phyloP scores from a whole-genome alignment of 192 early-diverging fungal genomes.

The Backusella tuberculispora region DNA sequence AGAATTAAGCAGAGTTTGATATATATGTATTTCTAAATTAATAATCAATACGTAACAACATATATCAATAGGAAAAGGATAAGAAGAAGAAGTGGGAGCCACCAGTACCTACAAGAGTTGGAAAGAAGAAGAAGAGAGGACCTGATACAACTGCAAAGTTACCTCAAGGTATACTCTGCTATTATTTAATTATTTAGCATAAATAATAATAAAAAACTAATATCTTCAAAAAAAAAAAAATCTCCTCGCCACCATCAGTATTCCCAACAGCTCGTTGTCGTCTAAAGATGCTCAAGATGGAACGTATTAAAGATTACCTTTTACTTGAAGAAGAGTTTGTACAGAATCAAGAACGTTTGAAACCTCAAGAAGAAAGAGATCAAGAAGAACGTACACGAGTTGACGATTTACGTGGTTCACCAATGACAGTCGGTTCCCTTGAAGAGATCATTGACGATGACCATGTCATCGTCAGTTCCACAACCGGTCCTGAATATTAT shows the following conservation, averaged over 20 bases:
- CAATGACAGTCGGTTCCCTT: conserved; percentile 94
- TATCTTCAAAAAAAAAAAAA: too few species aligned
- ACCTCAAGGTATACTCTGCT: conserved; percentile 74
- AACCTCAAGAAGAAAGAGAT: conserved; percentile 94
- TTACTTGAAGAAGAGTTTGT: conserved; percentile 99
- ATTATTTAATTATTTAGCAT: neutral
- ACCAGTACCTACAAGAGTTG: conserved; percentile 96
- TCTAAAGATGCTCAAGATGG: conserved; percentile 96
- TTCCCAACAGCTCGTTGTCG: conserved; percentile 97
- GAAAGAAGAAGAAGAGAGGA: conserved; percentile 97
- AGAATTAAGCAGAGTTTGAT: neutral
- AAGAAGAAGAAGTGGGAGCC: conserved; percentile 97
- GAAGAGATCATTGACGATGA: conserved; percentile 99
- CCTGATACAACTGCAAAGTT: conserved; percentile 91
- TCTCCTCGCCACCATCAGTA: conserved; percentile 56
- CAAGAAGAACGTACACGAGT: conserved; percentile 94
- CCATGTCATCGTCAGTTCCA: conserved; percentile 95
- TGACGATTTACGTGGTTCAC: conserved; percentile 94
- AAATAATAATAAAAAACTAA: neutral
- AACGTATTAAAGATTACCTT: conserved; percentile 98
- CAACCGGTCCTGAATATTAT: conserved; percentile 95
- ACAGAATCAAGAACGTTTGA: conserved; percentile 96
- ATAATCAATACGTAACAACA: neutral
- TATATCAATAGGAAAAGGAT: conserved; percentile 61
- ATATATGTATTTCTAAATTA: neutral